These are phyloP conservation scores for Exophiala phaeomuriformis DNA, from an alignment of 2,329 filamentous ascomycete genomes.

Conservation along the genomic window DNA sequence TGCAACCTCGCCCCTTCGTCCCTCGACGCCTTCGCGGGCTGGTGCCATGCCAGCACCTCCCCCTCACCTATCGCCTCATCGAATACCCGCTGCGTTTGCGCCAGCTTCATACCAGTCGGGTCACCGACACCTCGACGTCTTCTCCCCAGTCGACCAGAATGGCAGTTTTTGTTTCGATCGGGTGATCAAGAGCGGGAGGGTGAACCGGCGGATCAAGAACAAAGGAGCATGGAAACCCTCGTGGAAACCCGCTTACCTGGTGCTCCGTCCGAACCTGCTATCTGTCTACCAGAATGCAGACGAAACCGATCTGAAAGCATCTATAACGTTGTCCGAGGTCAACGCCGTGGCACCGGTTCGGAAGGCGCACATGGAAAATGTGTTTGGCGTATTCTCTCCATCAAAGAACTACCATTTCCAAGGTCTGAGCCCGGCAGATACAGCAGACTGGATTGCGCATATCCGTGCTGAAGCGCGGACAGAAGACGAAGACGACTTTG, in stretches of 20 bases:
- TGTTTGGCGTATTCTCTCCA: conserved; percentile 89
- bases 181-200: conserved; percentile 79
- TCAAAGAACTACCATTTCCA: conserved; percentile 89
- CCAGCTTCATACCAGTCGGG: conserved; percentile 34
- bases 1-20: conserved; percentile 12
- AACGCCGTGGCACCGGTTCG: conserved; percentile 84
- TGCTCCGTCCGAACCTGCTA: conserved; percentile 80
- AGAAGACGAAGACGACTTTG: conserved; percentile 80
- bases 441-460: conserved; percentile 75
- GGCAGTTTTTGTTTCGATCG: conserved; percentile 95
- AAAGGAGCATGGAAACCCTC: conserved; percentile 59
- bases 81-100: conserved; percentile 10
- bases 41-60: conserved; percentile 9
- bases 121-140: conserved; percentile 54
- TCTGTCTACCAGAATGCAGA: conserved; percentile 90
- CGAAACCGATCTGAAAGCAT: conserved; percentile 81
- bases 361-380: conserved; percentile 75
- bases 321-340: conserved; percentile 79
- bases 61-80: conserved; percentile 20
- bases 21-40: conserved; percentile 12
- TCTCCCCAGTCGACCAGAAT: conserved; percentile 86
- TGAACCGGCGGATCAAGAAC: conserved; percentile 83
- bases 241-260: conserved; percentile 85
- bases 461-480: conserved; percentile 75
- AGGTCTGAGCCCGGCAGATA: conserved; percentile 63